Conservation (phyloP, 192 early-diverging fungal genomes). For the Umbelopsis sp. region DNA sequence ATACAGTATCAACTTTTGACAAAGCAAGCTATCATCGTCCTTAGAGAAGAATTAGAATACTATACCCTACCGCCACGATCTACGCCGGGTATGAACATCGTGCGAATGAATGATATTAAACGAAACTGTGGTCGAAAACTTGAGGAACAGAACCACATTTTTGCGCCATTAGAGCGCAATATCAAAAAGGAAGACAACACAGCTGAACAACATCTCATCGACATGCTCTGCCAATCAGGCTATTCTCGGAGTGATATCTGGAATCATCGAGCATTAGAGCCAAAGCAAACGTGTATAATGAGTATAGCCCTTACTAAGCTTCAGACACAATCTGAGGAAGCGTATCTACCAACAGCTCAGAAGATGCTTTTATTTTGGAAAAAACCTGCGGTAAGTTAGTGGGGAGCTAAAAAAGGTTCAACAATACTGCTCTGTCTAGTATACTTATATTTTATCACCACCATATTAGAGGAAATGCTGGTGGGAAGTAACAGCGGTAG, state of each 20-base stretch:
- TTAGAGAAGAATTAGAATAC: slow-evolving; percentile 81
- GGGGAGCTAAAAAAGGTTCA: too few species aligned
- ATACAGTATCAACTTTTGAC: slow-evolving; percentile 51
- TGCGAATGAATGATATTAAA: slow-evolving; percentile 55
- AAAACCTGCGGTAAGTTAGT: slow-evolving; percentile 68
- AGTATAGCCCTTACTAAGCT: slow-evolving; percentile 72
- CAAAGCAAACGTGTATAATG: slow-evolving; percentile 63
- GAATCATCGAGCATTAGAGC: slow-evolving; percentile 76
- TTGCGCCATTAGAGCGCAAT: slow-evolving; percentile 74
- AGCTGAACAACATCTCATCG: slow-evolving; percentile 78
- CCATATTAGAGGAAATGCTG: slow-evolving; percentile 70
- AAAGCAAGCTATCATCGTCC: slow-evolving; percentile 71
- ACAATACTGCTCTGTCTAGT: too few species aligned
- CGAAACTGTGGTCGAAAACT: slow-evolving; percentile 62
- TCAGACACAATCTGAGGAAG: slow-evolving; percentile 65
- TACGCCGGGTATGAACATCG: slow-evolving; percentile 23
- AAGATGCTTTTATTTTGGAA: slow-evolving; percentile 81
- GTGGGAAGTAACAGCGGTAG: slow-evolving; percentile 79
- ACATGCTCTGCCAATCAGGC: slow-evolving; percentile 80
- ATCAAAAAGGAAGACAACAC: slow-evolving; percentile 67
- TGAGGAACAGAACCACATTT: slow-evolving; percentile 66
- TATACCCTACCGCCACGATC: slow-evolving; percentile 41
- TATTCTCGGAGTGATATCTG: slow-evolving; percentile 71
- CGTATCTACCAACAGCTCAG: slow-evolving; percentile 75
- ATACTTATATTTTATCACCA: slow-evolving; percentile 14